These are phyloP conservation scores for Teunomyces panamensis DNA, from an alignment of 805 yeast species.

Conservation along the genomic window DNA sequence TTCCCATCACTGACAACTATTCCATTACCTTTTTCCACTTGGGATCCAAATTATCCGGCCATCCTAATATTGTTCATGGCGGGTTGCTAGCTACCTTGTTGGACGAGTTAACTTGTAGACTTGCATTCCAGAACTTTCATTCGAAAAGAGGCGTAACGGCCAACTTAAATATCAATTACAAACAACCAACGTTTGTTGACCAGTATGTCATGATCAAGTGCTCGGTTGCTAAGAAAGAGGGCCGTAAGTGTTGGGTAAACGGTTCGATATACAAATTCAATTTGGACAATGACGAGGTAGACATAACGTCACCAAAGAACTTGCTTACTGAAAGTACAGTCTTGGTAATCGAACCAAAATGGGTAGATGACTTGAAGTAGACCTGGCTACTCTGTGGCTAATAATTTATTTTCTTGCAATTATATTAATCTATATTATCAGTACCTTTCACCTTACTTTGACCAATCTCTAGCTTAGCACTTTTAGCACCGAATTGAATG, in stretches of 20 bases:
- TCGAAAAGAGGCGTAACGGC: constrained; percentile 44
- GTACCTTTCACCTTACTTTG: constrained; percentile 77
- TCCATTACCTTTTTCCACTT: constrained; percentile 39
- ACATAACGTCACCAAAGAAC: constrained; percentile 20
- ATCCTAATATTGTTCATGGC: constrained; percentile 41
- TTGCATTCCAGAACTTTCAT: constrained; percentile 40
- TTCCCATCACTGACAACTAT: constrained; percentile 21
- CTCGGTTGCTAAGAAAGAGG: constrained; percentile 25
- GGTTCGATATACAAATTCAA: constrained; percentile 31
- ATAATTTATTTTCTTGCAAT: background rate
- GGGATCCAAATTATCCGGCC: constrained; percentile 38
- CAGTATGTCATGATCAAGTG: constrained; percentile 34
- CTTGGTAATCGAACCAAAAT: constrained; percentile 40
- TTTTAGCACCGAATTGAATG: constrained; percentile 92
- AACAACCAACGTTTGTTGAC: constrained; percentile 33
- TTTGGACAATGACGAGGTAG: constrained; percentile 13
- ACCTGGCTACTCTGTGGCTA: background rate
- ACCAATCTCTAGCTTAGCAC: constrained; percentile 89
- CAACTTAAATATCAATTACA: constrained; percentile 39
- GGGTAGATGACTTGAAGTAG: constrained; percentile 30
- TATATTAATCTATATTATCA: constrained; percentile 33
- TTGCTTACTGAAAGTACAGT: constrained; percentile 37
- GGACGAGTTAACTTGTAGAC: constrained; percentile 42
- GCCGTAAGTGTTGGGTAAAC: constrained; percentile 39
- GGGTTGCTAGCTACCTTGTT: constrained; percentile 42